Evolutionary conservation across 2,329 filamentous ascomycete species (phyloP).

Genomic region (Venturia asperata): DNA sequence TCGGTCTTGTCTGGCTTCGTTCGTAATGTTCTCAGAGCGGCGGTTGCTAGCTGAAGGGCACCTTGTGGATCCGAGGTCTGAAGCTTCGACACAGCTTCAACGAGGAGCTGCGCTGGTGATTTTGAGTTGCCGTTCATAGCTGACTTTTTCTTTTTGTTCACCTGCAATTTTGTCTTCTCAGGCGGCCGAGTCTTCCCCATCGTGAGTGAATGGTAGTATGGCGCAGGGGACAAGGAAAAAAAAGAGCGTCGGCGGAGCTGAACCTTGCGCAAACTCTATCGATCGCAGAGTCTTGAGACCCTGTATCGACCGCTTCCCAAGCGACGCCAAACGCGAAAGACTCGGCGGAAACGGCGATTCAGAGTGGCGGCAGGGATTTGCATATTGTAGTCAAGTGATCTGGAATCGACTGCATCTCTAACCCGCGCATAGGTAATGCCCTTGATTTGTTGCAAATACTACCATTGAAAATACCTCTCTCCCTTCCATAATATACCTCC

Average conservation of each 20-base stretch:
- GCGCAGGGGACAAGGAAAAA: background rate
- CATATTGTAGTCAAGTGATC: background rate
- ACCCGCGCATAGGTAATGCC: background rate
- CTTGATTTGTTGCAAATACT: background rate
- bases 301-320: background rate
- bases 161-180: slow-evolving; percentile 18
- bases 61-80: slow-evolving; percentile 53
- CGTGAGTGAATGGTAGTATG: background rate
- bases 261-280: background rate
- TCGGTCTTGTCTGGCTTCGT: slow-evolving; percentile 34
- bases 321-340: background rate
- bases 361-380: background rate
- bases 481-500: background rate
- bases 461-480: background rate
- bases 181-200: slow-evolving; percentile 20
- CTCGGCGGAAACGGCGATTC: background rate
- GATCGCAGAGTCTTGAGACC: background rate
- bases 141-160: slow-evolving; percentile 27
- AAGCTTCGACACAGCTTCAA: slow-evolving; percentile 49
- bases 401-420: background rate
- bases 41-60: slow-evolving; percentile 48
- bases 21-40: slow-evolving; percentile 45
- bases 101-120: slow-evolving; percentile 49
- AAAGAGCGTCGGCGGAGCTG: background rate
- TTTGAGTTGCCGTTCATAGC: slow-evolving; percentile 30